Evolutionary conservation across 306 rosid genomes (phyloP).

Genomic region (Cucumis sativus): Cucumber_9930_V3 NC_026655.2:26647501-26648000

Average conservation of each 20-base stretch:
- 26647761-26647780: background rate
- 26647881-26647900: background rate
- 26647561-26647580: conserved; percentile 64
- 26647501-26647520: conserved; percentile 69
- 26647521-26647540: conserved; percentile 86
- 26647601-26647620: conserved; percentile 64
- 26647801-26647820: background rate
- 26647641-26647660: conserved; percentile 25
- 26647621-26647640: conserved; percentile 35
- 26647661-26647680: background rate
- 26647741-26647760: background rate
- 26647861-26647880: background rate
- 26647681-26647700: background rate
- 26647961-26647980: too few relatives aligned
- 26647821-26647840: background rate
- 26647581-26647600: conserved; percentile 71
- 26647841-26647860: background rate
- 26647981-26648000: too few relatives aligned
- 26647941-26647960: too few relatives aligned
- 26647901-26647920: background rate
- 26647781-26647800: background rate
- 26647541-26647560: conserved; percentile 82
- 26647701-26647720: conserved; percentile 1
- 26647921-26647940: too few relatives aligned
- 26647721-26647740: background rate